Evolutionary conservation across 1,284 basidiomycete genomes (phyloP), one percentile per base, ranked within the genome.

Genomic region (Heterobasidion irregulare): DNA sequence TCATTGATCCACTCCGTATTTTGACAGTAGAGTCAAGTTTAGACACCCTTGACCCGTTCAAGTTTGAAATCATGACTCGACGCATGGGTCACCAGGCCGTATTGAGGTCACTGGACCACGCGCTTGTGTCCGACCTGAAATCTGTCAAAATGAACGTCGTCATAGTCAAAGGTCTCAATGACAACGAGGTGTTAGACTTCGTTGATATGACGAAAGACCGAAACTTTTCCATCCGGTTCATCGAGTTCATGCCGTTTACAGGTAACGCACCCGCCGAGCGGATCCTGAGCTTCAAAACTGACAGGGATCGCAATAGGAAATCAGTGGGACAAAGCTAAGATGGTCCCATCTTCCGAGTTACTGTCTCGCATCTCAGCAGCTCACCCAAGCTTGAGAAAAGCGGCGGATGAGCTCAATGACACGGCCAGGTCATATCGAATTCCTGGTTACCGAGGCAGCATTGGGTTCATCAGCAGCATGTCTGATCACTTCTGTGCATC

Each of bases 221-320:
- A 55, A 69, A 72, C 2, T 68, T 94, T 45, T 89, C 83, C 46
- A 81, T 94, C 19, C 82, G 93, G 16, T 93, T 95, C 68, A 94
- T 94, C 57, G 92, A 94, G 68, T 94, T 92, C 66, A 94, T 95
- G 93, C 92, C 92, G 8, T 95, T 95, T 66, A 87, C 84, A 64
- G 90, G 87, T 87, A 62, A 50, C 12, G 8, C 12, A 12, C 3
- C 47, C 47, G n/a, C 26, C 26, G 4, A 26, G 26, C 26, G 26
- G 26, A 15, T 52, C 19, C n/a, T 47, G 13, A 48, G 13, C 13
- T 48, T 19, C 15, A 4, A 48, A 12, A n/a, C 12, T 35, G 5
- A 8, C 50, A 16, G 26, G 41, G 18, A 43, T 32, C 19, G 38
- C 26, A 12, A 50, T 60, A 91, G 89, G 90, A 43, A 94, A 94